Percentiles rank a stretch among this genome's conserved stretches.
Conservation (phyloP, 2,329 filamentous ascomycete species). For the Calonectria hongkongensis region DNA sequence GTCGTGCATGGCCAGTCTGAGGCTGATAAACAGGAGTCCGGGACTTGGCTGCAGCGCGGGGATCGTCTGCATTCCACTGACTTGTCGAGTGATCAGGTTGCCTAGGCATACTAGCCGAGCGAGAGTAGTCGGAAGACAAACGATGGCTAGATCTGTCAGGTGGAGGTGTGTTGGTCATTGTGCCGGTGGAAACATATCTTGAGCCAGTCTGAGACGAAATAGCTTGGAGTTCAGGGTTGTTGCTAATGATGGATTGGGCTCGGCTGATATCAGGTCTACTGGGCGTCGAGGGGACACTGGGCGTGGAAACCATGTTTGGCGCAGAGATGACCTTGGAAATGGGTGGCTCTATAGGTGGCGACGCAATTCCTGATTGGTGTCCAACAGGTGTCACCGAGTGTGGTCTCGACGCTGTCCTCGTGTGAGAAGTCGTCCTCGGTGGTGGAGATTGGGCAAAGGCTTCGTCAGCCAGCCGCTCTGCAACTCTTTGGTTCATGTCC, state of each 20-base stretch:
- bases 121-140: slow-evolving; percentile 50
- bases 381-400: slow-evolving; percentile 57
- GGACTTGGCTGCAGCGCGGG: slow-evolving; percentile 43
- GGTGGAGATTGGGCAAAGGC: slow-evolving; percentile 78
- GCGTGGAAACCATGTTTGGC: slow-evolving; percentile 47
- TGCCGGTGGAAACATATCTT: slow-evolving; percentile 77
- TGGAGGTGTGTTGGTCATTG: slow-evolving; percentile 82
- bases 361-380: slow-evolving; percentile 48
- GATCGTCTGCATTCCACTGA: slow-evolving; percentile 47
- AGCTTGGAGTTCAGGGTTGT: slow-evolving; percentile 76
- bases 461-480: slow-evolving; percentile 88
- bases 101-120: slow-evolving; percentile 55
- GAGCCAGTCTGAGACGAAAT: slow-evolving; percentile 68
- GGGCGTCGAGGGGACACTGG: slow-evolving; percentile 61
- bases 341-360: slow-evolving; percentile 55
- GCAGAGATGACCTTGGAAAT: slow-evolving; percentile 64
- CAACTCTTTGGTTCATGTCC: slow-evolving; percentile 77
- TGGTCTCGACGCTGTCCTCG: slow-evolving; percentile 52
- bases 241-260: slow-evolving; percentile 79
- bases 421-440: slow-evolving; percentile 41
- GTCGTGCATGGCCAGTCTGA: slow-evolving; percentile 53
- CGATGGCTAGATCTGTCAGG: slow-evolving; percentile 58
- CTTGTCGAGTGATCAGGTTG: slow-evolving; percentile 47
- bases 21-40: slow-evolving; percentile 53
- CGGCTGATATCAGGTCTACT: slow-evolving; percentile 72